These are phyloP conservation scores for Ustilaginoidea virens DNA, from an alignment of 2,329 filamentous ascomycete species.

Conservation along the genomic window DNA sequence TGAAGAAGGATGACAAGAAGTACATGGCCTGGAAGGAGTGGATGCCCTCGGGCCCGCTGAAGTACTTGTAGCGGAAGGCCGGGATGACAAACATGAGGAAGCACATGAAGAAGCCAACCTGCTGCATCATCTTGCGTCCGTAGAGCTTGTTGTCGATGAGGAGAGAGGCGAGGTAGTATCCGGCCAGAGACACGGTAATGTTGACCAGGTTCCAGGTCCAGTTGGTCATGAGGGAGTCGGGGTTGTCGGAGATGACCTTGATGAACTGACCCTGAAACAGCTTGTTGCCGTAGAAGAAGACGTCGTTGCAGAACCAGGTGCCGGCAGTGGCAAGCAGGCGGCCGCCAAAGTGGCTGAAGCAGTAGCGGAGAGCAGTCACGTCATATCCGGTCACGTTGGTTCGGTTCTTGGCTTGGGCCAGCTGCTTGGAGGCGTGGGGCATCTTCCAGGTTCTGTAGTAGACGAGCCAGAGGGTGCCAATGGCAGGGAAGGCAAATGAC, in stretches of 20 bases:
- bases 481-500: constrained; percentile 79
- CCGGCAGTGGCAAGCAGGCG: constrained; percentile 77
- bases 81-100: constrained; percentile 91
- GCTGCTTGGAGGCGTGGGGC: constrained; percentile 71
- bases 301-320: constrained; percentile 90
- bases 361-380: constrained; percentile 62
- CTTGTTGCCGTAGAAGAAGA: constrained; percentile 99
- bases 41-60: constrained; percentile 54
- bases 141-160: constrained; percentile 94
- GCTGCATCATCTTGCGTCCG: constrained; percentile 92
- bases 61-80: constrained; percentile 78
- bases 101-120: constrained; percentile 80
- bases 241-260: constrained; percentile 54
- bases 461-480: constrained; percentile 84
- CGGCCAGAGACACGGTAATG: constrained; percentile 67
- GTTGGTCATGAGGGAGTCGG: constrained; percentile 61
- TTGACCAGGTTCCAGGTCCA: constrained; percentile 94
- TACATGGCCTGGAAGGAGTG: constrained; percentile 96
- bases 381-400: constrained; percentile 84
- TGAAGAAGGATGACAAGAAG: constrained; percentile 96
- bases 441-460: constrained; percentile 96
- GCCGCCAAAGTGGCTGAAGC: constrained; percentile 70
- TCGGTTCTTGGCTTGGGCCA: constrained; percentile 73
- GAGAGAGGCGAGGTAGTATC: constrained; percentile 82
- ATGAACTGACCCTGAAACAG: constrained; percentile 92